Percentiles rank a stretch among this genome's conserved stretches.
Evolutionary conservation across 164 flowering plant genomes (phyloP).

Genomic region (Vitis labrusca): DNA sequence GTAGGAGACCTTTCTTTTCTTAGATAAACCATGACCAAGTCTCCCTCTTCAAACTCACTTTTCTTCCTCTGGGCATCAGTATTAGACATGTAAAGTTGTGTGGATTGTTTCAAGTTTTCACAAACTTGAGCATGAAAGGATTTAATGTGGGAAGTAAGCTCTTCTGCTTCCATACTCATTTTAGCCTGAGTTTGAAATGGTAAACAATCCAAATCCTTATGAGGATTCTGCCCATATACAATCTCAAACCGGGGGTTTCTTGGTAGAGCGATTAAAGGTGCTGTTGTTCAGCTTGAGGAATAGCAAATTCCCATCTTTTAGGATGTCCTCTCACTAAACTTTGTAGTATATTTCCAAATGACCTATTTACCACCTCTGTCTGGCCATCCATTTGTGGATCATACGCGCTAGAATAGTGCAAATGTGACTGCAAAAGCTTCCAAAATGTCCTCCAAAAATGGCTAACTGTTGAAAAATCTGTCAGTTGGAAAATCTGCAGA

Average conservation of each 20-base stretch:
- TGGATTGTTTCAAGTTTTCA: conserved; percentile 2
- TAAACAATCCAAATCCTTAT: background rate
- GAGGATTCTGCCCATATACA: background rate
- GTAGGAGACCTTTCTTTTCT: background rate
- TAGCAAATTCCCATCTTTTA: background rate
- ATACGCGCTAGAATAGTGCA: background rate
- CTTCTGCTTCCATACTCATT: conserved; percentile 8
- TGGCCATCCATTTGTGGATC: conserved; percentile 14
- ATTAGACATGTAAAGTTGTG: background rate
- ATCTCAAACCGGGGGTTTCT: background rate
- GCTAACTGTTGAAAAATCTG: no score
- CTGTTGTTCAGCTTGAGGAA: background rate
- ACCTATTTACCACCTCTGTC: conserved; percentile 5
- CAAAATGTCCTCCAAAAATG: background rate
- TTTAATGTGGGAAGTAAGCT: conserved; percentile 6
- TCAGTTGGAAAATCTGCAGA: no score
- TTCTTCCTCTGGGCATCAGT: background rate
- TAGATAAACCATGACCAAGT: conserved; percentile 7
- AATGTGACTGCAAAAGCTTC: background rate
- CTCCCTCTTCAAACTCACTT: conserved; percentile 1
- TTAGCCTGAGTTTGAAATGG: background rate
- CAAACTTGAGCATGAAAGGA: background rate
- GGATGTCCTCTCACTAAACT: background rate
- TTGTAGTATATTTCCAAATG: background rate
- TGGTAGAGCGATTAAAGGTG: background rate